Evolutionary conservation across 139 green algal genomes (phyloP).

Genomic region (Bryopsis sp.): DNA sequence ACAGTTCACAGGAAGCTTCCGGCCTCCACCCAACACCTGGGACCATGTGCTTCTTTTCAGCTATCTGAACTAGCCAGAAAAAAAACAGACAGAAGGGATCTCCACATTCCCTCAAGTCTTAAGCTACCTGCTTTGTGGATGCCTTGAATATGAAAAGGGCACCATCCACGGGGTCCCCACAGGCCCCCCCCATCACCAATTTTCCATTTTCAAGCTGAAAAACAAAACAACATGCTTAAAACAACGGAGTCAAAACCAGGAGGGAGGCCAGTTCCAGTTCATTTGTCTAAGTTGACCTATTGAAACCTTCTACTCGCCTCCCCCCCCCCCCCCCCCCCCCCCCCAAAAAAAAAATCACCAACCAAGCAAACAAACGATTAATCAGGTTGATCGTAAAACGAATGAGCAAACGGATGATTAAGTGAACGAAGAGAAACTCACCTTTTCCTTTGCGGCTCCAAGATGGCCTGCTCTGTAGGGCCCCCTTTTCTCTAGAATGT

Average conservation of each 20-base stretch:
- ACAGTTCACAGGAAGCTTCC: too few relatives aligned
- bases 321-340: too few relatives aligned
- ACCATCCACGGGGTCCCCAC: neutral
- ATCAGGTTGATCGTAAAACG: too few relatives aligned
- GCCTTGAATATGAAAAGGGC: neutral
- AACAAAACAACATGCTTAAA: neutral
- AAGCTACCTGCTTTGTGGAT: too few relatives aligned
- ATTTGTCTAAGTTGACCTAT: neutral
- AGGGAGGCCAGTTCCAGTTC: too few relatives aligned
- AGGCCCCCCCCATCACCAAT: neutral
- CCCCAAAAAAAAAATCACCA: too few relatives aligned
- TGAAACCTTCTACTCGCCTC: neutral
- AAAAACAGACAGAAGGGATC: neutral
- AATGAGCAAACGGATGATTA: too few relatives aligned
- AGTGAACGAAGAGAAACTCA: neutral
- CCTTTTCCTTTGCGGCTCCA: neutral
- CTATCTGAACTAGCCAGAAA: neutral
- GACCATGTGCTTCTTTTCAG: neutral
- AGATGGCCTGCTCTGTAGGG: conserved; percentile 9
- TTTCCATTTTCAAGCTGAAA: neutral
- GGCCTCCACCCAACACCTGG: too few relatives aligned
- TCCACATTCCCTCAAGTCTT: neutral
- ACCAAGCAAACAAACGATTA: too few relatives aligned
- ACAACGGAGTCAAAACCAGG: too few relatives aligned
- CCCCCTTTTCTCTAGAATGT: conserved; percentile 1